phyloP scores from a whole-genome alignment of 2,329 filamentous ascomycete species.

The Alternaria burnsii region DNA sequence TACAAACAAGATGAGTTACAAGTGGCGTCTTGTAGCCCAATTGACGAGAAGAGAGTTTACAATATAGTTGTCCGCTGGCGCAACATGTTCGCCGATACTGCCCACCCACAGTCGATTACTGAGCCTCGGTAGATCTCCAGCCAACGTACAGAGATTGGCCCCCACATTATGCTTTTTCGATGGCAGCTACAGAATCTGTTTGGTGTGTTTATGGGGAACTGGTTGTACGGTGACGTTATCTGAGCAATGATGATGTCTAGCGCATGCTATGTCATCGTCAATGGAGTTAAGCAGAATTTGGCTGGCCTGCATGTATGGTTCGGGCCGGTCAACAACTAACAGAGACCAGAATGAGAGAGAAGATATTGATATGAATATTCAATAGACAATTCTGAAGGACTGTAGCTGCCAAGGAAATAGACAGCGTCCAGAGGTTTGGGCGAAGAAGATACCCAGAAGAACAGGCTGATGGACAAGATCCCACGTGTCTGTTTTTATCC shows the following conservation, averaged over 20 bases:
- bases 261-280: conserved; percentile 4
- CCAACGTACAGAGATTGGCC: neutral
- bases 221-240: neutral
- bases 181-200: neutral
- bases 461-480: neutral
- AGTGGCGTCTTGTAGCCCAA: neutral
- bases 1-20: neutral
- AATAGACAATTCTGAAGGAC: neutral
- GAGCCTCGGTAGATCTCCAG: neutral
- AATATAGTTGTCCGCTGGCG: neutral
- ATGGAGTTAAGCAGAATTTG: conserved; percentile 8
- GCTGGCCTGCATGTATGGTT: neutral
- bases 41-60: neutral
- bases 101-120: neutral
- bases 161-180: neutral
- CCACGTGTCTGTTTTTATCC: neutral
- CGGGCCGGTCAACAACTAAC: neutral
- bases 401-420: neutral
- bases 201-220: neutral
- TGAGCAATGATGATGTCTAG: conserved; percentile 7
- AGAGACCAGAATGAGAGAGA: neutral
- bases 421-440: neutral
- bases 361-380: neutral
- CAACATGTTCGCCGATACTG: conserved; percentile 1
- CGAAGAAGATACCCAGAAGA: neutral